Percentiles rank a stretch among this genome's conserved stretches.
phyloP scores from a whole-genome alignment of 129 eudicot species.

The Arctium minus region DNA sequence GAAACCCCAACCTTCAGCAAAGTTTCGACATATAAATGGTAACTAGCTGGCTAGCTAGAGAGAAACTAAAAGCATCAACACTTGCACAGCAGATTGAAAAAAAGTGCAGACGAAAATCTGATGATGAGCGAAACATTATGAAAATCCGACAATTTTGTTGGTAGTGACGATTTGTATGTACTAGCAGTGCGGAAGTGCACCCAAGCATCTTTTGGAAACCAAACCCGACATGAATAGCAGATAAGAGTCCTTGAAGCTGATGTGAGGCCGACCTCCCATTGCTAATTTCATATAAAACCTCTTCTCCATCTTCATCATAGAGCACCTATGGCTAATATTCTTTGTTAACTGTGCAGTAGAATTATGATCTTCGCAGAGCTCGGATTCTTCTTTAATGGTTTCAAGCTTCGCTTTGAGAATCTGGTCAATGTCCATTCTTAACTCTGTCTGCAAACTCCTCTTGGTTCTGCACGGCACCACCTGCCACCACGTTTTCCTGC shows the following conservation, averaged over 20 bases:
- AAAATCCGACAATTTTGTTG: background rate
- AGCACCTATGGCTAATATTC: constrained; percentile 5
- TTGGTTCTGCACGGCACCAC: constrained; percentile 41
- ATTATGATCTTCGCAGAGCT: constrained; percentile 12
- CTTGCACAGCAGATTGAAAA: background rate
- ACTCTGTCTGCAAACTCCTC: constrained; percentile 34
- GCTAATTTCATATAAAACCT: constrained; percentile 24
- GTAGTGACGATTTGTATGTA: background rate
- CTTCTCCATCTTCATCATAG: constrained; percentile 24
- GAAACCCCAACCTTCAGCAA: background rate
- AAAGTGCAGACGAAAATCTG: background rate
- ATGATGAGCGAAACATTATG: background rate
- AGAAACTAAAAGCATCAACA: background rate
- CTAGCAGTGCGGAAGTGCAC: constrained; percentile 28
- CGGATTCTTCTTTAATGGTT: constrained; percentile 54
- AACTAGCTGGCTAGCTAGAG: background rate
- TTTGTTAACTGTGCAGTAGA: constrained; percentile 6
- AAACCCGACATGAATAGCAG: constrained; percentile 25
- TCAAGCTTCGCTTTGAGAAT: constrained; percentile 65
- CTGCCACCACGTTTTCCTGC: constrained; percentile 57
- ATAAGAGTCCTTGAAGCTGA: constrained; percentile 24
- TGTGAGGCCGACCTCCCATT: constrained; percentile 16
- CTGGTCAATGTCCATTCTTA: constrained; percentile 59
- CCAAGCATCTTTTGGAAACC: constrained; percentile 29
- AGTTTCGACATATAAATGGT: background rate